Percentiles rank a stretch among this genome's conserved stretches.
phyloP scores from a whole-genome alignment of 208 protist species.

The Porcisia deanei region DNA sequence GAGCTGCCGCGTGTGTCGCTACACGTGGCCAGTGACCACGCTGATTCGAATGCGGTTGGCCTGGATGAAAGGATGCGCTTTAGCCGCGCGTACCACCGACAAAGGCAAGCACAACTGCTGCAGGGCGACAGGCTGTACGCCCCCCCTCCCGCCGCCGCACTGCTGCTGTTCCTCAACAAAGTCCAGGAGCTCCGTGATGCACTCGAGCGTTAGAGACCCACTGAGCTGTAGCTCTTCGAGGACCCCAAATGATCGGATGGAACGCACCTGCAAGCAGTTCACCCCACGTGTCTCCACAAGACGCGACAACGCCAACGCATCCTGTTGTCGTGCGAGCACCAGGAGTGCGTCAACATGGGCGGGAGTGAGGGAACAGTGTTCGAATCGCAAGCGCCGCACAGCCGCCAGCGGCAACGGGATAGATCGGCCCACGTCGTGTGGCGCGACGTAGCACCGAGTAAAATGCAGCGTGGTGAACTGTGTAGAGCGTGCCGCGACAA shows the following conservation, averaged over 20 bases:
- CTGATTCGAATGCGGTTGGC: constrained; percentile 21
- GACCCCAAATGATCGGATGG: constrained; percentile 14
- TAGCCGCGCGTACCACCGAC: constrained; percentile 25
- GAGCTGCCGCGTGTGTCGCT: not conserved
- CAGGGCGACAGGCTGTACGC: not conserved
- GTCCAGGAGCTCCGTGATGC: constrained; percentile 45
- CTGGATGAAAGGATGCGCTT: constrained; percentile 42
- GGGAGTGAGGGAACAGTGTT: constrained; percentile 57
- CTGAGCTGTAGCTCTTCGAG: constrained; percentile 69
- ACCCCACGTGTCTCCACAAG: not conserved
- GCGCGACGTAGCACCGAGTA: constrained; percentile 50
- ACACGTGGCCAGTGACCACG: constrained; percentile 9
- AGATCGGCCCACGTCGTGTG: constrained; percentile 38
- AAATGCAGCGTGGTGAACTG: constrained; percentile 39
- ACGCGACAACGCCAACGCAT: constrained; percentile 2
- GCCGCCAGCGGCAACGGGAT: constrained; percentile 39
- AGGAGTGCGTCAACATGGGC: constrained; percentile 65
- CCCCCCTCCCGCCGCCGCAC: not conserved
- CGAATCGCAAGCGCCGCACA: constrained; percentile 46
- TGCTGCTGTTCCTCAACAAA: constrained; percentile 55
- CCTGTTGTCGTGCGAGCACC: constrained; percentile 28
- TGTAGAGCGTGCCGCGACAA: constrained; percentile 26
- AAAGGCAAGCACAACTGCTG: constrained; percentile 36
- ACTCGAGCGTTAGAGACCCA: constrained; percentile 55
- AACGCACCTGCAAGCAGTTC: not conserved